A percentile compares a stretch with the other conserved stretches of the same genome.
These are phyloP conservation scores for Metroxylon sagu DNA, from an alignment of 176 grass and related monocot genomes.

Conservation along the genomic window DNA sequence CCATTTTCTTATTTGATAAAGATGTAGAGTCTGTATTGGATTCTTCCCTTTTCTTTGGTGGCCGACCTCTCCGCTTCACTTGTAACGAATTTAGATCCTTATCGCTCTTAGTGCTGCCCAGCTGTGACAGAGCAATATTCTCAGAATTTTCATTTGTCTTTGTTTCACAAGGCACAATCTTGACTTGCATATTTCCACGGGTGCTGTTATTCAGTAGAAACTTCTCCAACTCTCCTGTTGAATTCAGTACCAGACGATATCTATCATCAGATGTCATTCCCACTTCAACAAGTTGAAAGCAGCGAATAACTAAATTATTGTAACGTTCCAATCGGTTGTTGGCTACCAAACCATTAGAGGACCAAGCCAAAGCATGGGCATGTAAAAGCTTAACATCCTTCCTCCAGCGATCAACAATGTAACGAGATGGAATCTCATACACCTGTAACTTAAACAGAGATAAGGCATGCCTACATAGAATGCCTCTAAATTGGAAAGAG, in stretches of 20 bases:
- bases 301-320: slow-evolving; percentile 43
- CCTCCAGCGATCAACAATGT: slow-evolving; percentile 87
- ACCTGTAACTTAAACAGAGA: slow-evolving; percentile 86
- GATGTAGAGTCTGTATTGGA: slow-evolving; percentile 32
- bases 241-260: slow-evolving; percentile 67
- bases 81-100: slow-evolving; percentile 45
- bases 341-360: slow-evolving; percentile 27
- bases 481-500: slow-evolving; percentile 75
- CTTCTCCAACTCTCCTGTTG: slow-evolving; percentile 65
- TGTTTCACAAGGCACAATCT: slow-evolving; percentile 66
- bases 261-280: slow-evolving; percentile 79
- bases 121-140: slow-evolving; percentile 29
- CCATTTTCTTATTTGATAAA: slow-evolving; percentile 66
- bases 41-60: slow-evolving; percentile 60
- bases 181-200: slow-evolving; percentile 46
- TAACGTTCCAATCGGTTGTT: slow-evolving; percentile 32
- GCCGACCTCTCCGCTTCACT: slow-evolving; percentile 51
- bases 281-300: slow-evolving; percentile 52
- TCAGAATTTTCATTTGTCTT: slow-evolving; percentile 55
- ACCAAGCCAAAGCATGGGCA: slow-evolving; percentile 37
- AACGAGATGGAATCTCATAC: slow-evolving; percentile 65
- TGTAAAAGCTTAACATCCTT: slow-evolving; percentile 77
- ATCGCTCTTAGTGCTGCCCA: slow-evolving; percentile 31
- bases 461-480: slow-evolving; percentile 83
- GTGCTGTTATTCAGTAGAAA: slow-evolving; percentile 54